These are phyloP conservation scores for Dioscorea zingiberensis DNA, from an alignment of 106 monocot genomes.

Conservation along the genomic window DNA sequence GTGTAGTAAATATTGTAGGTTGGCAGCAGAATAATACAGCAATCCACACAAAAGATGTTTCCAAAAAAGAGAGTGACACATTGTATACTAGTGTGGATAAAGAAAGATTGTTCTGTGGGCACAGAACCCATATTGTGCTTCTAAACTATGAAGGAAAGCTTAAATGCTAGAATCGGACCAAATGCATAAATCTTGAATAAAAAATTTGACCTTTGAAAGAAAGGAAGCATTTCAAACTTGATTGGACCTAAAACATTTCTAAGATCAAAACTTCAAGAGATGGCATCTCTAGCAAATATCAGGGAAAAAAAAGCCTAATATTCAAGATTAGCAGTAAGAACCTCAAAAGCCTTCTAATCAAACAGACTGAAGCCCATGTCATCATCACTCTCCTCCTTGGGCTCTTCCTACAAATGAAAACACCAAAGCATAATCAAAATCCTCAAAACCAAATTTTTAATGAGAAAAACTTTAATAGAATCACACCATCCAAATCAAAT, in stretches of 20 bases:
- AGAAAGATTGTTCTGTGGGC: too few relatives aligned
- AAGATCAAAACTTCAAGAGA: background rate
- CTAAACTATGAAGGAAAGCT: too few relatives aligned
- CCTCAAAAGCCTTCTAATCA: slow-evolving; percentile 23
- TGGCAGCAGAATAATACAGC: too few relatives aligned
- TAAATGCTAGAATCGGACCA: too few relatives aligned
- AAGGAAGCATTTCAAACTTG: too few relatives aligned
- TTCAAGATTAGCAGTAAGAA: background rate
- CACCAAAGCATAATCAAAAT: background rate
- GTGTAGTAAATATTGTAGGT: too few relatives aligned
- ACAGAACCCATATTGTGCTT: too few relatives aligned
- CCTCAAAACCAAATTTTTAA: background rate
- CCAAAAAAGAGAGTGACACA: too few relatives aligned
- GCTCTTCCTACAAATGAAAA: slow-evolving; percentile 25
- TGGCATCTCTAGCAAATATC: background rate
- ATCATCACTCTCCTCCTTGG: slow-evolving; percentile 49
- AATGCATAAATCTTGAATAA: too few relatives aligned
- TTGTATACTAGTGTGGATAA: too few relatives aligned
- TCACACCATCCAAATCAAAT: background rate
- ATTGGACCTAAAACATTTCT: background rate
- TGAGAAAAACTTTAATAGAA: background rate
- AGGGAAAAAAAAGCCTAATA: background rate
- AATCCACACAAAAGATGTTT: too few relatives aligned
- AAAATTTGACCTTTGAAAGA: too few relatives aligned
- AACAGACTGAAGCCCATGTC: slow-evolving; percentile 56